Percentiles rank a stretch among this genome's conserved stretches.
Conservation (phyloP, 257 asterid genomes). For the Leptodermis oblonga region DNA sequence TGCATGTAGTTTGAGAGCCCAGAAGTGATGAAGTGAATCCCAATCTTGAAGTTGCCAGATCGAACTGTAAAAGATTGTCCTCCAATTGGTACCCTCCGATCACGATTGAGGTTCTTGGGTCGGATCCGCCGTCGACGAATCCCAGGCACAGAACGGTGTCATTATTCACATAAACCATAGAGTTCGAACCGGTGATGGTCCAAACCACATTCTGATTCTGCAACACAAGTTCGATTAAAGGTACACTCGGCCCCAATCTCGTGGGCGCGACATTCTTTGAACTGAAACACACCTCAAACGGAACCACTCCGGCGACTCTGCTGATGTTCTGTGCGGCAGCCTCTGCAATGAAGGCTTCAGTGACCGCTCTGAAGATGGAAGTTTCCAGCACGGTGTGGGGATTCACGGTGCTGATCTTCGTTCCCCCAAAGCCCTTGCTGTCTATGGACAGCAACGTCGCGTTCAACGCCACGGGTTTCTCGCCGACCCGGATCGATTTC, state of each 20-base stretch:
- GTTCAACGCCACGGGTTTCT: slow-evolving; percentile 9
- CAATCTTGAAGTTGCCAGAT: slow-evolving; percentile 50
- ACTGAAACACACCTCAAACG: slow-evolving; percentile 53
- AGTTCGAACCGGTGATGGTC: slow-evolving; percentile 54
- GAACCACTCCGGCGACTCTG: slow-evolving; percentile 33
- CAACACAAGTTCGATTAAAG: slow-evolving; percentile 43
- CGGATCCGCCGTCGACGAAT: slow-evolving; percentile 49
- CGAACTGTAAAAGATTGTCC: slow-evolving; percentile 52
- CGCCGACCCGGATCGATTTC: slow-evolving; percentile 8
- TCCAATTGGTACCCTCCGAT: slow-evolving; percentile 57
- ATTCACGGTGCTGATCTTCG: slow-evolving; percentile 21
- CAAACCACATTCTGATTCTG: slow-evolving; percentile 44
- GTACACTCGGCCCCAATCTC: slow-evolving; percentile 53
- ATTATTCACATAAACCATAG: slow-evolving; percentile 52
- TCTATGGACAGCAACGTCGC: slow-evolving; percentile 12
- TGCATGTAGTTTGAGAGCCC: slow-evolving; percentile 49
- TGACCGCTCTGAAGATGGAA: slow-evolving; percentile 36
- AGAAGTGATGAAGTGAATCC: slow-evolving; percentile 48
- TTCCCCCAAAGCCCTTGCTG: slow-evolving; percentile 20
- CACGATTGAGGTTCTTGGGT: slow-evolving; percentile 52
- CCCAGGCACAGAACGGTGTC: slow-evolving; percentile 45
- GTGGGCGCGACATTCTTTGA: slow-evolving; percentile 30
- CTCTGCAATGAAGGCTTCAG: slow-evolving; percentile 22
- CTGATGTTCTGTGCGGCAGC: slow-evolving; percentile 37
- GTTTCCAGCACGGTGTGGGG: slow-evolving; percentile 46